phyloP scores from a whole-genome alignment of 306 rosid species.

The Gillenia trifoliata region DNA sequence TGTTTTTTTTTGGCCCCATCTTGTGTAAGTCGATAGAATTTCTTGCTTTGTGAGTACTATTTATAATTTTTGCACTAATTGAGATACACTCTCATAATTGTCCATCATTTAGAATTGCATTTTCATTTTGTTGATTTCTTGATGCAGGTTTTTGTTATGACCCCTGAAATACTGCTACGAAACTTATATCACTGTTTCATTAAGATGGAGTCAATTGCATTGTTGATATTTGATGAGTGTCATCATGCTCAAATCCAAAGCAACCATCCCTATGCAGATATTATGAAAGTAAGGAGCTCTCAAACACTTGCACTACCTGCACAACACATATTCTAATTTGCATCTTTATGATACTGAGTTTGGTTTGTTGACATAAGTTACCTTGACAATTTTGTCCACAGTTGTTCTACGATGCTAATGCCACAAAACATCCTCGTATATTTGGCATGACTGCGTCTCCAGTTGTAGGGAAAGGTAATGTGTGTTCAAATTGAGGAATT shows the following conservation, averaged over 20 bases:
- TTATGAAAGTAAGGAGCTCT: slow-evolving; percentile 73
- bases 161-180: slow-evolving; percentile 63
- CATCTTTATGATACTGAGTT: slow-evolving; percentile 5
- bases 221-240: slow-evolving; percentile 92
- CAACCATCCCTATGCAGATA: slow-evolving; percentile 79
- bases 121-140: slow-evolving; percentile 18
- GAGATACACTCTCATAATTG: not conserved
- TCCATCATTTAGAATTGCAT: slow-evolving; percentile 9
- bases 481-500: slow-evolving; percentile 1
- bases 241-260: slow-evolving; percentile 95
- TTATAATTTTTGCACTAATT: not conserved
- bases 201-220: slow-evolving; percentile 75
- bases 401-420: slow-evolving; percentile 48
- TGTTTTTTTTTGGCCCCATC: not conserved
- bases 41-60: not conserved
- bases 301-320: slow-evolving; percentile 15
- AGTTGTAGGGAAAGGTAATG: slow-evolving; percentile 85
- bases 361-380: slow-evolving; percentile 16
- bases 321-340: slow-evolving; percentile 11
- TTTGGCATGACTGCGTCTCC: slow-evolving; percentile 99
- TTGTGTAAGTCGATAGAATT: not conserved
- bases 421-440: slow-evolving; percentile 64
- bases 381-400: slow-evolving; percentile 27
- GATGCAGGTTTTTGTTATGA: slow-evolving; percentile 90
- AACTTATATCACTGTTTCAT: slow-evolving; percentile 69